phyloP scores from a whole-genome alignment of 768 basidiomycete species.

The Hypsizygus marmoreus region DNA sequence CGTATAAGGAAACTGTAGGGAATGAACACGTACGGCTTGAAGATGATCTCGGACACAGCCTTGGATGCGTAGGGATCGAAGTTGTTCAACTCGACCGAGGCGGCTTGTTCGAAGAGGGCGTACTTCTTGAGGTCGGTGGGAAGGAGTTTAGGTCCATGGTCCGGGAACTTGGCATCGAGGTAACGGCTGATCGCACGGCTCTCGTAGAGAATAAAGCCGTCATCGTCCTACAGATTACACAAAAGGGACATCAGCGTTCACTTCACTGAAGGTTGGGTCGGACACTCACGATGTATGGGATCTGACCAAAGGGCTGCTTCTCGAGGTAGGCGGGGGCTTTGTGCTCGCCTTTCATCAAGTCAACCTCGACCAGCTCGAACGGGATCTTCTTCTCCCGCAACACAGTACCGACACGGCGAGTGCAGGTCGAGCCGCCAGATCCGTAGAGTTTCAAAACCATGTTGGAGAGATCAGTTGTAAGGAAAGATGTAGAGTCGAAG shows the following conservation, averaged over 20 bases:
- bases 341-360: conserved; percentile 46
- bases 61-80: conserved; percentile 45
- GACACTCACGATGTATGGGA: conserved; percentile 52
- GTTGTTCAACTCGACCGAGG: conserved; percentile 51
- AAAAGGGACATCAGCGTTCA: background rate
- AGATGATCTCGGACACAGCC: conserved; percentile 49
- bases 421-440: conserved; percentile 42
- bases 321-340: conserved; percentile 44
- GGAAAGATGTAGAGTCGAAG: background rate
- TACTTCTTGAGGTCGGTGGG: conserved; percentile 46
- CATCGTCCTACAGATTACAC: conserved; percentile 39
- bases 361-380: conserved; percentile 49
- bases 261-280: background rate
- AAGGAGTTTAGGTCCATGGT: conserved; percentile 51
- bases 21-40: conserved; percentile 44
- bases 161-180: conserved; percentile 52
- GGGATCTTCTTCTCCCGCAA: conserved; percentile 59
- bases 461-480: background rate
- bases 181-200: conserved; percentile 65
- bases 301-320: conserved; percentile 66
- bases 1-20: too few relatives aligned
- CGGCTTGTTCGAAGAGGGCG: conserved; percentile 49
- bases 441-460: conserved; percentile 51
- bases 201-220: conserved; percentile 63
- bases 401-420: conserved; percentile 50